phyloP scores from a whole-genome alignment of 2,329 filamentous ascomycete species.

The Harringtonia aguacate region DNA sequence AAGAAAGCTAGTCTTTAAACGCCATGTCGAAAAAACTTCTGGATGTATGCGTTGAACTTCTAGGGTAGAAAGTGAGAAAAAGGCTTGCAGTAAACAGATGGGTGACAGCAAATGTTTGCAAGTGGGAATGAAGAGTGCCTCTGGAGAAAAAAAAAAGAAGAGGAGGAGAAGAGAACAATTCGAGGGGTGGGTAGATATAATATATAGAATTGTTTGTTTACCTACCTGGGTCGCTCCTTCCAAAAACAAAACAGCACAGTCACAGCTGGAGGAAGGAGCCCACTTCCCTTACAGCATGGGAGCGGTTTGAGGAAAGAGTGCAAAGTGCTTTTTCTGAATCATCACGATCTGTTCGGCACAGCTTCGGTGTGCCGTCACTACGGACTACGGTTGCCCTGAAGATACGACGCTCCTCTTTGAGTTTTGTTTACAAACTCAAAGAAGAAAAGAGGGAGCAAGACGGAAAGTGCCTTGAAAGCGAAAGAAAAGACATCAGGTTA shows the following conservation, averaged over 20 bases:
- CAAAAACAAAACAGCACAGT: not conserved
- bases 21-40: not conserved
- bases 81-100: not conserved
- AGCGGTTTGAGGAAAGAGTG: too few relatives aligned
- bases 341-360: too few relatives aligned
- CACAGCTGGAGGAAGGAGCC: too few relatives aligned
- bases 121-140: not conserved
- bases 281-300: too few relatives aligned
- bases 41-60: not conserved
- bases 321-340: too few relatives aligned
- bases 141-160: not conserved
- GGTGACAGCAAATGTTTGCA: not conserved
- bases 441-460: too few relatives aligned
- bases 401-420: too few relatives aligned
- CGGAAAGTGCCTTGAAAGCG: too few relatives aligned
- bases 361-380: too few relatives aligned
- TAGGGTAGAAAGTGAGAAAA: not conserved
- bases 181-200: not conserved
- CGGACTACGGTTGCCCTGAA: too few relatives aligned
- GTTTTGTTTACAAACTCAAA: too few relatives aligned
- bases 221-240: not conserved
- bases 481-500: too few relatives aligned
- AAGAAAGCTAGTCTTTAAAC: not conserved
- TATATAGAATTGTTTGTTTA: not conserved
- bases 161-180: not conserved